Evolutionary conservation across 768 basidiomycete genomes (phyloP), one percentile per base, ranked within the genome.

Genomic region (Sistotremastrum suecicum): DNA sequence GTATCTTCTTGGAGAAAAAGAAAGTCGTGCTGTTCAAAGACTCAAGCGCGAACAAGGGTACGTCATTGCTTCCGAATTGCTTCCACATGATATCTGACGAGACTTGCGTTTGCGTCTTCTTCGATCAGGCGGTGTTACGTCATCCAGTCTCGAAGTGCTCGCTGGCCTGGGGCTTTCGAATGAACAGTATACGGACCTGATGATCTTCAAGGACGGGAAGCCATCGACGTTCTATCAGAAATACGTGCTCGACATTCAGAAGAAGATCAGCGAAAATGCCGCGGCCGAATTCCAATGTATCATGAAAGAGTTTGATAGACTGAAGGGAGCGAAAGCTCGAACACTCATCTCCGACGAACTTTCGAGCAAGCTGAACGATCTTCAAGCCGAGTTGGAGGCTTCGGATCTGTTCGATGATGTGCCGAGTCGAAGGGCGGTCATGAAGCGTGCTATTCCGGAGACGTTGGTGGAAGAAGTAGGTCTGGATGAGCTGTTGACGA

Each of bases 341-440:
- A 92, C 90, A 10, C 67, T 75, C 51, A 91, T 98, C 61, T 92
- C 91, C n/a, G 95, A 99, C 61, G 88, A 97, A 64, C 76, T 99
- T 32, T 88, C 85, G 39, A 80, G 71, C 49, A 85, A 78, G 30
- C 72, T 99, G 54, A 95, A 94, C 64, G 77, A 80, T 51, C 74
- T 99, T 20, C 94, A 98, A 59, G 81, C 82, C 28, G 90, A 97
- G 62, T 73, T 99, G 45, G 95, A 97, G 68, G 66, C 70, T 45
- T 88, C 86, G 1, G 83, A 89, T 60, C 65, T 98, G 55, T 98
- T 83, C 56, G 83, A 90, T 31, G 87, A 95, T 62, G 51, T 70
- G 41, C 73, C 81, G 20, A 87, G 82, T 56, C 67, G 81, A 51
- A 71, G 66, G 60, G 83, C 80, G 32, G 95, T 98, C 29, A 72